Percentiles rank a stretch among this genome's conserved stretches.
Evolutionary conservation across 495 filamentous ascomycete genomes (phyloP).

Genomic region (Oidiodendron maius): DNA sequence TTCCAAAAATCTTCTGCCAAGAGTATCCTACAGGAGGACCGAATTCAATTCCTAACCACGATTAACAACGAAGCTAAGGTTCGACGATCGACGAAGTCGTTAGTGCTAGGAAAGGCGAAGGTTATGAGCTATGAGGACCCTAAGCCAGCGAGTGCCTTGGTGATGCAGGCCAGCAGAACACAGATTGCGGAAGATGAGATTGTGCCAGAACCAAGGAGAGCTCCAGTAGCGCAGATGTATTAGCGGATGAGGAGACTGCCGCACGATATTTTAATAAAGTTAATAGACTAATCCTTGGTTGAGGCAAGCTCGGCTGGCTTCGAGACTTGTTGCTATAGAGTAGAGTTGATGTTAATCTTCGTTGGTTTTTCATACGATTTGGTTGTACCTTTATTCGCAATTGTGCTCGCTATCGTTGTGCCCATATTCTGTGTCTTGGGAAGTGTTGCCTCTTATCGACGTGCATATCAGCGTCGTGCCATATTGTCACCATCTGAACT

Average conservation of each 20-base stretch:
- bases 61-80: constrained; percentile 18
- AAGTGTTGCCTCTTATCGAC: constrained; percentile 1
- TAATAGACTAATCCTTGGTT: constrained; percentile 10
- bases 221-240: too few relatives aligned
- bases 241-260: constrained; percentile 11
- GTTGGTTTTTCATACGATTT: constrained; percentile 9
- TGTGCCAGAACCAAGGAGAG: constrained; percentile 15
- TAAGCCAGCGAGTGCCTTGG: neutral
- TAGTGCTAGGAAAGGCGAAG: constrained; percentile 20
- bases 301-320: constrained; percentile 14
- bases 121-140: constrained; percentile 29
- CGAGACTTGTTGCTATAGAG: constrained; percentile 12
- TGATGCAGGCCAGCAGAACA: constrained; percentile 4
- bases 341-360: constrained; percentile 14
- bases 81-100: constrained; percentile 24
- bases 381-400: constrained; percentile 7
- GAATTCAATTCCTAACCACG: constrained; percentile 9
- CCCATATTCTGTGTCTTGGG: constrained; percentile 1
- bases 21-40: constrained; percentile 4
- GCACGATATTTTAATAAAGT: constrained; percentile 3
- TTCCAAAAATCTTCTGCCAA: constrained; percentile 7
- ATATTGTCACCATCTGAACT: constrained; percentile 1
- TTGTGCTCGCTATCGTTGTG: neutral
- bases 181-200: constrained; percentile 13
- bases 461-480: neutral